Percentiles rank a stretch among this genome's conserved stretches.
Evolutionary conservation across 805 yeast genomes (phyloP).

Genomic region (Alloascoidea hylecoeti): DNA sequence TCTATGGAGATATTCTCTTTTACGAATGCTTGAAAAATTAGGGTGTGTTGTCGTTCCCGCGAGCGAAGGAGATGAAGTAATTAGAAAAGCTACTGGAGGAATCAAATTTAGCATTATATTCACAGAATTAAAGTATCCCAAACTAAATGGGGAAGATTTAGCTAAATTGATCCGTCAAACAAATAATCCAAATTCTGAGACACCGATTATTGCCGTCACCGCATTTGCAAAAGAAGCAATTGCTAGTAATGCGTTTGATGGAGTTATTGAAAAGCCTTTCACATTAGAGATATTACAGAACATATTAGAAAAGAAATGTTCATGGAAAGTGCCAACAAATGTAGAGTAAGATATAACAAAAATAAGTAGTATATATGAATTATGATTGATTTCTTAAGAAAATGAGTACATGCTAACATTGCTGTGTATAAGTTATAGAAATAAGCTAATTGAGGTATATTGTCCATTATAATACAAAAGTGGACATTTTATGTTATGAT

Average conservation of each 20-base stretch:
- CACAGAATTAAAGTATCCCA: constrained; percentile 57
- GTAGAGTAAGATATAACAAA: no score
- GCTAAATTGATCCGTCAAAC: constrained; percentile 66
- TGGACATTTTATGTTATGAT: no score
- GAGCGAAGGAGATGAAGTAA: constrained; percentile 68
- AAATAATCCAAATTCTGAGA: constrained; percentile 57
- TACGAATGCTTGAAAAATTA: constrained; percentile 43
- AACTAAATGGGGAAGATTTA: constrained; percentile 61
- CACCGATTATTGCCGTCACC: constrained; percentile 69
- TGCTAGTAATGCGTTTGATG: constrained; percentile 32
- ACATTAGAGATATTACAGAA: constrained; percentile 19
- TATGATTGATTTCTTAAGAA: no score
- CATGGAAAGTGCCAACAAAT: no score
- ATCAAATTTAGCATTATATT: constrained; percentile 76
- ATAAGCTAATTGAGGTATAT: no score
- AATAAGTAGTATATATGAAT: no score
- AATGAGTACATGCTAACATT: no score
- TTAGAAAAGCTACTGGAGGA: constrained; percentile 69
- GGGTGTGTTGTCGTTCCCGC: constrained; percentile 77
- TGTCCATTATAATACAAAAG: no score
- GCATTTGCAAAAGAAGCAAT: constrained; percentile 59
- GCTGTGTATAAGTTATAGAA: no score
- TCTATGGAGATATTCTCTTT: constrained; percentile 55
- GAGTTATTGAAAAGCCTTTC: constrained; percentile 63
- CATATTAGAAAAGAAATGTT: constrained; percentile 16